Conservation (phyloP, 2,329 filamentous ascomycete genomes). For the Tolypocladium endophyticum region DNA sequence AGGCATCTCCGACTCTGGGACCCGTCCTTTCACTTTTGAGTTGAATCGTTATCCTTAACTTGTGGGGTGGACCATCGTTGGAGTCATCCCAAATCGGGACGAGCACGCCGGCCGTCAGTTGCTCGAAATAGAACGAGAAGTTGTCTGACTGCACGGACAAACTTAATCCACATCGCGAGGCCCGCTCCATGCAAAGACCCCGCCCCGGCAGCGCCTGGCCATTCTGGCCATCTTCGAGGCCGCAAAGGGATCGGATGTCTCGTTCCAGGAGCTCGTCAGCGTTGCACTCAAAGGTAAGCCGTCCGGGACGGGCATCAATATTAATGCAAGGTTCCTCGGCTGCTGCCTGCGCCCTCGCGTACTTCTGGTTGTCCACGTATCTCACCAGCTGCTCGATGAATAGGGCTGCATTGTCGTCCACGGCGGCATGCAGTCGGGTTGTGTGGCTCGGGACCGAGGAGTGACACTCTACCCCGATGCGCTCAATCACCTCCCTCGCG, state of each 20-base stretch:
- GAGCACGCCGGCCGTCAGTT: neutral
- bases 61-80: neutral
- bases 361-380: neutral
- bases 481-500: neutral
- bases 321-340: neutral
- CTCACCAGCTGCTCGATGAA: neutral
- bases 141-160: neutral
- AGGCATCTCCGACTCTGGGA: neutral
- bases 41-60: neutral
- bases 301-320: neutral
- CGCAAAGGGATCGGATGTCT: neutral
- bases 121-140: neutral
- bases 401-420: neutral
- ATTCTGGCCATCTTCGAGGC: neutral
- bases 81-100: neutral
- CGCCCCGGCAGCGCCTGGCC: neutral
- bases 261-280: neutral
- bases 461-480: neutral
- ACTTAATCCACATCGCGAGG: neutral
- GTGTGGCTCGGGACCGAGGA: neutral
- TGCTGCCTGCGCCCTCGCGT: neutral
- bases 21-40: neutral
- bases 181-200: neutral
- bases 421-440: neutral
- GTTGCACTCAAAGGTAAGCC: neutral